Evolutionary conservation across 1,139 yeast species (phyloP).

Genomic region (Hansenula lynferdii): DNA sequence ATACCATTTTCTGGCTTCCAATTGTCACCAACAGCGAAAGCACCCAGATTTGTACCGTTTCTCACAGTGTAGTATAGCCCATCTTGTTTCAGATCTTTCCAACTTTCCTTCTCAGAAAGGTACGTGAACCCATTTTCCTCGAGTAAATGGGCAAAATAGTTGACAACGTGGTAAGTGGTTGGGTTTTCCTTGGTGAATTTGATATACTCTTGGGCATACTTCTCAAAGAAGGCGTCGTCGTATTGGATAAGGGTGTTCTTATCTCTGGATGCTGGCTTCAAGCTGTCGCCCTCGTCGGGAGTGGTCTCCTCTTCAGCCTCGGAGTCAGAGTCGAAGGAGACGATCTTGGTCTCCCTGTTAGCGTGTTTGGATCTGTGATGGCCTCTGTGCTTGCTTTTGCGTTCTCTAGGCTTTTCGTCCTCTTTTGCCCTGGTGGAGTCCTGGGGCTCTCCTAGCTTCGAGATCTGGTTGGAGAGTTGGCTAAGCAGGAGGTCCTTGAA

Average conservation of each 20-base stretch:
- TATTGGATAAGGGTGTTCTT: not conserved
- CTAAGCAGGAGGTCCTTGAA: not conserved
- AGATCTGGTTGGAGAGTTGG: too few species aligned
- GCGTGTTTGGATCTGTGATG: too few species aligned
- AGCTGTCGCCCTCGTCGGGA: not conserved
- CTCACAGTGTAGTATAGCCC: slow-evolving; percentile 54
- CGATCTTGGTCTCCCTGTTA: too few species aligned
- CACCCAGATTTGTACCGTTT: slow-evolving; percentile 50
- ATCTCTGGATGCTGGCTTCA: too few species aligned
- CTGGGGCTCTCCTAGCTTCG: too few species aligned
- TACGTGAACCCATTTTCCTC: slow-evolving; percentile 48
- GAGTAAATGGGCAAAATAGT: slow-evolving; percentile 37
- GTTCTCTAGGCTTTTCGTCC: not conserved
- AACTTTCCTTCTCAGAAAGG: slow-evolving; percentile 44
- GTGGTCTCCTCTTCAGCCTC: slow-evolving; percentile 1
- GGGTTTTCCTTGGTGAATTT: slow-evolving; percentile 57
- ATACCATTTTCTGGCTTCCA: slow-evolving; percentile 57
- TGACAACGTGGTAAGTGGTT: slow-evolving; percentile 56
- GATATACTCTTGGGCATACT: slow-evolving; percentile 45
- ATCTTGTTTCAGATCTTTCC: slow-evolving; percentile 32
- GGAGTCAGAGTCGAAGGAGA: slow-evolving; percentile 2
- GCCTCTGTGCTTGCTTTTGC: not conserved
- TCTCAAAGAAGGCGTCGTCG: slow-evolving; percentile 26
- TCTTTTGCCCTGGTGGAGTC: not conserved
- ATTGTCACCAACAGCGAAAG: slow-evolving; percentile 50